These are phyloP conservation scores for Knoxdaviesia capensis DNA, from an alignment of 2,329 filamentous ascomycete species.

Conservation along the genomic window DNA sequence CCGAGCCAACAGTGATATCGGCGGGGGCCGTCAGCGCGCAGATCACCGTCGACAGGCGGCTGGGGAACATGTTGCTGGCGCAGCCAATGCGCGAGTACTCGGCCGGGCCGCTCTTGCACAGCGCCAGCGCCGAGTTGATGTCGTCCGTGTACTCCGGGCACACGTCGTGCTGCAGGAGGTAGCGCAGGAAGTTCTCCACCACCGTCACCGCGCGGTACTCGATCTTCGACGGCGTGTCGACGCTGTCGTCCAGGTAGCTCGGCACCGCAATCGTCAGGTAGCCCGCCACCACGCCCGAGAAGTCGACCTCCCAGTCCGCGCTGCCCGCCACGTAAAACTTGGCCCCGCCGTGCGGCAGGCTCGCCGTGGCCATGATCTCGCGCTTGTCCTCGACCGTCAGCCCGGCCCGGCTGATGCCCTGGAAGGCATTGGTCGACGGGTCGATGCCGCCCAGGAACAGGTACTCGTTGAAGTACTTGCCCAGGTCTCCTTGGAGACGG, in stretches of 20 bases:
- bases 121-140: slow-evolving; percentile 39
- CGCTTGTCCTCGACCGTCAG: slow-evolving; percentile 28
- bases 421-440: slow-evolving; percentile 33
- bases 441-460: slow-evolving; percentile 70
- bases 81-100: slow-evolving; percentile 45
- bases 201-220: slow-evolving; percentile 41
- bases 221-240: too few relatives aligned
- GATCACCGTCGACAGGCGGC: not conserved
- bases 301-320: slow-evolving; percentile 56
- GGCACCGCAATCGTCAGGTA: slow-evolving; percentile 43
- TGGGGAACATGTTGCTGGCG: slow-evolving; percentile 10
- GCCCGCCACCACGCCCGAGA: slow-evolving; percentile 53
- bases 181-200: slow-evolving; percentile 73
- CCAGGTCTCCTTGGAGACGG: slow-evolving; percentile 44
- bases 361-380: slow-evolving; percentile 38
- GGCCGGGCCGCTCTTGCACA: slow-evolving; percentile 45
- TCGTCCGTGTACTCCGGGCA: slow-evolving; percentile 61
- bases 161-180: slow-evolving; percentile 65
- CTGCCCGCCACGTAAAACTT: slow-evolving; percentile 30
- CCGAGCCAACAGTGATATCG: too few relatives aligned
- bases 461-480: slow-evolving; percentile 56
- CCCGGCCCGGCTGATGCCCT: slow-evolving; percentile 22
- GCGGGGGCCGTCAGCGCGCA: too few relatives aligned
- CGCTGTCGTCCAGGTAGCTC: slow-evolving; percentile 9
- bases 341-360: slow-evolving; percentile 29